phyloP scores from a whole-genome alignment of 2,329 filamentous ascomycete genomes.

The Penicillium polonicum region DNA sequence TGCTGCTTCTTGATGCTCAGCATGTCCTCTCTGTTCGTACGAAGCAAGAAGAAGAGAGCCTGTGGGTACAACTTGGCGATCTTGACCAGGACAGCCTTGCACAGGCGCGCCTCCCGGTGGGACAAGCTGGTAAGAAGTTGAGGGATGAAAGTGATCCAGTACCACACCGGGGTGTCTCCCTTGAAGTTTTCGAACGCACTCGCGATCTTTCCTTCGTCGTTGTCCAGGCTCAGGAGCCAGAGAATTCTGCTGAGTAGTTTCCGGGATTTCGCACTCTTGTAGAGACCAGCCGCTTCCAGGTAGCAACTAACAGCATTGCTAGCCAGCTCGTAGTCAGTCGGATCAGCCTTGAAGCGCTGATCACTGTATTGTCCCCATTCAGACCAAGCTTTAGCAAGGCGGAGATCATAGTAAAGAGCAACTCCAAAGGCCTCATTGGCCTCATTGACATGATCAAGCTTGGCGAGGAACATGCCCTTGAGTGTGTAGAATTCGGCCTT shows the following conservation, averaged over 20 bases:
- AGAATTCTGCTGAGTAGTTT: constrained; percentile 91
- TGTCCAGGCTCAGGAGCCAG: constrained; percentile 93
- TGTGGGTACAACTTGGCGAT: constrained; percentile 96
- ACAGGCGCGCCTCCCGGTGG: constrained; percentile 84
- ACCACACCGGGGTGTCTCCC: constrained; percentile 96
- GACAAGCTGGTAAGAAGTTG: constrained; percentile 89
- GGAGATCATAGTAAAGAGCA: constrained; percentile 92
- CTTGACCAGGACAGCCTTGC: constrained; percentile 82
- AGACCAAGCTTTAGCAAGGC: constrained; percentile 94
- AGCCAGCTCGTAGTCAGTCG: constrained; percentile 75
- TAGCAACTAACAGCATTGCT: constrained; percentile 94
- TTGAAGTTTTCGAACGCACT: constrained; percentile 93
- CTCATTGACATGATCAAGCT: constrained; percentile 84
- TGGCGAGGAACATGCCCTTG: constrained; percentile 98
- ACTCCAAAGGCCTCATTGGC: constrained; percentile 93
- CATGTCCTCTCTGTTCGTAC: constrained; percentile 94
- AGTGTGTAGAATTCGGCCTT: constrained; percentile 99
- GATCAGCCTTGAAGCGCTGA: constrained; percentile 89
- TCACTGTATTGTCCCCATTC: constrained; percentile 99
- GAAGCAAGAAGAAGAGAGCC: constrained; percentile 89
- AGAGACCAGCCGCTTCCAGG: constrained; percentile 89
- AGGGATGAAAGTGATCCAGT: constrained; percentile 99
- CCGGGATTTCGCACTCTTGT: constrained; percentile 94
- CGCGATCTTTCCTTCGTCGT: constrained; percentile 77
- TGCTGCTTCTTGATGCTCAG: constrained; percentile 85